Evolutionary conservation across 2,329 filamentous ascomycete species (phyloP).

Genomic region (Fusarium poae): DNA sequence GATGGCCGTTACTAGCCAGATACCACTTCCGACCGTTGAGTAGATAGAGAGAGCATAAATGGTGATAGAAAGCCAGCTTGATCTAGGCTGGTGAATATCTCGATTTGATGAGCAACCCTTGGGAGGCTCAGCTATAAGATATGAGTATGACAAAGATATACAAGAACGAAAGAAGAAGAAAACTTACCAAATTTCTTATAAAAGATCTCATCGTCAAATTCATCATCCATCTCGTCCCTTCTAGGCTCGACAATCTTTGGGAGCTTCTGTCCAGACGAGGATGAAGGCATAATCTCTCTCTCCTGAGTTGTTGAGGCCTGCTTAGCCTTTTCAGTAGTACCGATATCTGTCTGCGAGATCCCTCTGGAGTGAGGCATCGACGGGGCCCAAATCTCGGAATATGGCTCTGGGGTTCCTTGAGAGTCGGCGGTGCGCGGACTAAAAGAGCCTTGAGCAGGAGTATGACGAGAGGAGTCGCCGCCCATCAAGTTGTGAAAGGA

Average conservation of each 20-base stretch:
- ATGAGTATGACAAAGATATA: background rate
- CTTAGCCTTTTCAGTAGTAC: slow-evolving; percentile 7
- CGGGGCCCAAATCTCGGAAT: slow-evolving; percentile 42
- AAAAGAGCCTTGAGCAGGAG: slow-evolving; percentile 14
- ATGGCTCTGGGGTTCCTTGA: slow-evolving; percentile 32
- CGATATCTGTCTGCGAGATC: background rate
- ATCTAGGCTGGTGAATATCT: slow-evolving; percentile 51
- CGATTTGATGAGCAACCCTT: slow-evolving; percentile 52
- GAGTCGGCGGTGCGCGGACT: slow-evolving; percentile 26
- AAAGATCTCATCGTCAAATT: slow-evolving; percentile 51
- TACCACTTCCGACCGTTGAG: slow-evolving; percentile 72
- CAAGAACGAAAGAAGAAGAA: background rate
- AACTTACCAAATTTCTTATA: slow-evolving; percentile 51
- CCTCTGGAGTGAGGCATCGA: slow-evolving; percentile 38
- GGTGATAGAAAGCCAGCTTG: slow-evolving; percentile 64
- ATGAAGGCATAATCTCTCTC: slow-evolving; percentile 8
- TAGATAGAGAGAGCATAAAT: slow-evolving; percentile 68
- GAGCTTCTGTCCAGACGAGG: slow-evolving; percentile 7
- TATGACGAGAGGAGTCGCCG: slow-evolving; percentile 16
- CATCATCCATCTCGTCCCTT: slow-evolving; percentile 37
- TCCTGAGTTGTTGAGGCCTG: slow-evolving; percentile 17
- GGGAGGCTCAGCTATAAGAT: slow-evolving; percentile 47
- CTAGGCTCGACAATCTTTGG: slow-evolving; percentile 33
- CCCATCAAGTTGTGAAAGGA: slow-evolving; percentile 40
- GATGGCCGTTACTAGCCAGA: slow-evolving; percentile 75